These are phyloP conservation scores for Ceratobasidium sp. DNA, from an alignment of 1,284 basidiomycete genomes.

Conservation along the genomic window DNA sequence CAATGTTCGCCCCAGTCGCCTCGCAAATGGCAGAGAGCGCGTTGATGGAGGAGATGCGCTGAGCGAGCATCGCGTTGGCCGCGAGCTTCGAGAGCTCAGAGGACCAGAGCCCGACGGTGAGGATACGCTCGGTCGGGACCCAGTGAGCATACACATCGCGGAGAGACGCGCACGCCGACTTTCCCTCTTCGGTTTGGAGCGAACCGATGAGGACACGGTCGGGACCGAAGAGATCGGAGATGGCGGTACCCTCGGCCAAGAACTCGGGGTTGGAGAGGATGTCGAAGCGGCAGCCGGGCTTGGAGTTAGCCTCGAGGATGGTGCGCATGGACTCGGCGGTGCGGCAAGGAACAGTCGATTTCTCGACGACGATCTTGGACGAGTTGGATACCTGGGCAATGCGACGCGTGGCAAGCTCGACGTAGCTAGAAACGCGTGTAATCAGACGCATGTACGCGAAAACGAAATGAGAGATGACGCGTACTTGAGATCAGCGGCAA, in stretches of 20 bases:
- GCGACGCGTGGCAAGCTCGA: slow-evolving; percentile 95
- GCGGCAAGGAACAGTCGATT: slow-evolving; percentile 98
- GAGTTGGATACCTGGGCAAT: slow-evolving; percentile 93
- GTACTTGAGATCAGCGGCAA: slow-evolving; percentile 97
- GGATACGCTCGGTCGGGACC: slow-evolving; percentile 90
- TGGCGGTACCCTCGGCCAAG: slow-evolving; percentile 97
- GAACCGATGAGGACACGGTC: slow-evolving; percentile 98
- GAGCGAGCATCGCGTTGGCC: slow-evolving; percentile 98
- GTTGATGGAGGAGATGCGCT: slow-evolving; percentile 98
- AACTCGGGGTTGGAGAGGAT: slow-evolving; percentile 99
- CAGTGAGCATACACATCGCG: slow-evolving; percentile 92
- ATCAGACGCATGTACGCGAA: slow-evolving; percentile 31
- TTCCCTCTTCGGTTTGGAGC: slow-evolving; percentile 88
- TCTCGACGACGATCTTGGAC: slow-evolving; percentile 99
- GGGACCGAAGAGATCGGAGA: slow-evolving; percentile 87
- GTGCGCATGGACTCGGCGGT: slow-evolving; percentile 99
- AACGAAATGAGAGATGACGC: slow-evolving; percentile 54
- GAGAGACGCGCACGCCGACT: slow-evolving; percentile 83
- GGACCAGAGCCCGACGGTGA: slow-evolving; percentile 98
- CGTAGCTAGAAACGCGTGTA: slow-evolving; percentile 73
- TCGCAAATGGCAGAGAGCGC: slow-evolving; percentile 99
- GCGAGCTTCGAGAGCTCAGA: slow-evolving; percentile 98
- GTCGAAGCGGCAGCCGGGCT: slow-evolving; percentile 91
- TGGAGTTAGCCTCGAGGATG: slow-evolving; percentile 98
- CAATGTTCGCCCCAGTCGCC: slow-evolving; percentile 98